Conservation (phyloP, 441 rosid genomes). For the Mallotus repandus region DNA sequence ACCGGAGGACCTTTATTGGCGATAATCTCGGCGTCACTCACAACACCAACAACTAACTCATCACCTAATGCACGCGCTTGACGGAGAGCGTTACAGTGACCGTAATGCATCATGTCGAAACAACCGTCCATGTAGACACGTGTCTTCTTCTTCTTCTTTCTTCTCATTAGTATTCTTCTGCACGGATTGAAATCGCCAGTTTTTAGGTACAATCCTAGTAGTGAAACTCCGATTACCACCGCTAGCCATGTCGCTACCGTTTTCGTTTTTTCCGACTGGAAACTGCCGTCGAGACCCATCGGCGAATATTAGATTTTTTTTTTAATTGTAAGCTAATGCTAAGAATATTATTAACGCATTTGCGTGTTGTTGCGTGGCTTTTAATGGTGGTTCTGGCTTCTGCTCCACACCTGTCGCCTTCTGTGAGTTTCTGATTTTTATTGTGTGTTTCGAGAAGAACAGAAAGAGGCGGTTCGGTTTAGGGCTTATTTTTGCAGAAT, state of each 20-base stretch:
- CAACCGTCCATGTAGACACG: slow-evolving; percentile 82
- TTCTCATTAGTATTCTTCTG: not conserved
- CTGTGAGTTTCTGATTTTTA: no score
- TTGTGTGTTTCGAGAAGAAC: not conserved
- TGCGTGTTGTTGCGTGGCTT: no score
- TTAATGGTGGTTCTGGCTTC: not conserved
- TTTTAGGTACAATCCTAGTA: slow-evolving; percentile 32
- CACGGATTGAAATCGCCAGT: slow-evolving; percentile 13
- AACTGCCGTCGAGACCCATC: slow-evolving; percentile 23
- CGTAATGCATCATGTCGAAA: slow-evolving; percentile 84
- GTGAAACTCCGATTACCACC: slow-evolving; percentile 39
- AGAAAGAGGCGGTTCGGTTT: not conserved
- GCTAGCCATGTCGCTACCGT: slow-evolving; percentile 41
- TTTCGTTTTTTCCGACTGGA: slow-evolving; percentile 25
- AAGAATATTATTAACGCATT: not conserved
- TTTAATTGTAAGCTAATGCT: not conserved
- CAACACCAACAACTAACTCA: slow-evolving; percentile 64
- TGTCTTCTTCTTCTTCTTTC: slow-evolving; percentile 44
- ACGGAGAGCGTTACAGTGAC: slow-evolving; percentile 76
- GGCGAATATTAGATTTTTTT: no score
- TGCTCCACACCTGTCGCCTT: slow-evolving; percentile 6
- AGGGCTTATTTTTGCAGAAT: not conserved
- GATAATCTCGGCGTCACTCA: slow-evolving; percentile 62
- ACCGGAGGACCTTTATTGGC: slow-evolving; percentile 74
- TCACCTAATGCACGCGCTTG: slow-evolving; percentile 72